These are phyloP conservation scores for Hypoxylon sp. DNA, from an alignment of 2,329 filamentous ascomycete species.

Conservation along the genomic window DNA sequence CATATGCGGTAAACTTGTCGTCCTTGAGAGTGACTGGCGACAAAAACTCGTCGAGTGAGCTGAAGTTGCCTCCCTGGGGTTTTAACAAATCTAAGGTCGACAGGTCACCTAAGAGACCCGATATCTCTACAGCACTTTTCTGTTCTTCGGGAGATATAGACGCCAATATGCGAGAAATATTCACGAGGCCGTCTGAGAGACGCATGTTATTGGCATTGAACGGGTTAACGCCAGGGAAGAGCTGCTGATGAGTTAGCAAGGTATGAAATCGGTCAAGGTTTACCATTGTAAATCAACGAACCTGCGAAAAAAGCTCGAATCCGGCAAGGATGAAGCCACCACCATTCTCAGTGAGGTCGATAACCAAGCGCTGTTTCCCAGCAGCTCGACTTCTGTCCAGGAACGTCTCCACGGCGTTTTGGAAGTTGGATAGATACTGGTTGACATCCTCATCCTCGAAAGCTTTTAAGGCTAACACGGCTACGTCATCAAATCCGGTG, in stretches of 20 bases:
- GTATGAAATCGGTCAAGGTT: constrained; percentile 2
- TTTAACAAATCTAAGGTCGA: constrained; percentile 63
- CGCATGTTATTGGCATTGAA: constrained; percentile 67
- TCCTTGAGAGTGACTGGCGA: constrained; percentile 56
- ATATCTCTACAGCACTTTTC: constrained; percentile 56
- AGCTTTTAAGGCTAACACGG: constrained; percentile 52
- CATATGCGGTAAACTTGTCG: constrained; percentile 65
- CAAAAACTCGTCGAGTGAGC: constrained; percentile 53
- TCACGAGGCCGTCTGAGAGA: constrained; percentile 62
- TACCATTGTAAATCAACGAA: constrained; percentile 60
- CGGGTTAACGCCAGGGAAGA: constrained; percentile 66
- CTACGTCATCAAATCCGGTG: constrained; percentile 53
- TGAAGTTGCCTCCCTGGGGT: constrained; percentile 54
- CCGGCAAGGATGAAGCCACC: constrained; percentile 73
- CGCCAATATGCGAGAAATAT: constrained; percentile 59
- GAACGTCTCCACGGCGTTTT: constrained; percentile 52
- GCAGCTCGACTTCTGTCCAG: constrained; percentile 56
- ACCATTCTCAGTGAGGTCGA: constrained; percentile 71
- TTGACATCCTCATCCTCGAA: constrained; percentile 45
- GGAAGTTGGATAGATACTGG: constrained; percentile 57
- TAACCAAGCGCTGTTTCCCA: constrained; percentile 71
- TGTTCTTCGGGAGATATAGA: constrained; percentile 56
- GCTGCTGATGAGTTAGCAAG: constrained; percentile 50
- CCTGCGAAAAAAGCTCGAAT: constrained; percentile 72
- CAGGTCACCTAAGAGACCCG: constrained; percentile 64